Evolutionary conservation across 2,329 filamentous ascomycete genomes (phyloP).

Genomic region (Cladosporium velox): DNA sequence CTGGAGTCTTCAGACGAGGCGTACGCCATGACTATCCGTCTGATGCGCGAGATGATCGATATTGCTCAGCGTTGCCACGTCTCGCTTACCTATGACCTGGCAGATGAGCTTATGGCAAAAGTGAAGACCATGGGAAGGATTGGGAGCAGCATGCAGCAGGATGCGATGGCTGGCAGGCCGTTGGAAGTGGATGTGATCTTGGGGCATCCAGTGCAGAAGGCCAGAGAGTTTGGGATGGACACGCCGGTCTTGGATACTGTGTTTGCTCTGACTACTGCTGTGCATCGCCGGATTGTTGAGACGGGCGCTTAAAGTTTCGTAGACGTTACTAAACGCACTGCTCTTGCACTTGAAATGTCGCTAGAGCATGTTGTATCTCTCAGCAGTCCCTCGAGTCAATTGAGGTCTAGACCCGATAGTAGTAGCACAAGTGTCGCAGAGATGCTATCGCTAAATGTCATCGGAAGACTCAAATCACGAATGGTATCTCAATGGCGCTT

Average conservation of each 20-base stretch:
- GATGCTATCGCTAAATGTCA: too few species aligned
- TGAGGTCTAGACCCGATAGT: too few species aligned
- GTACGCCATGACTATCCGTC: slow-evolving; percentile 38
- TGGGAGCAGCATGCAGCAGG: slow-evolving; percentile 50
- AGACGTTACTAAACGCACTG: not conserved
- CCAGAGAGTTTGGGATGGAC: slow-evolving; percentile 42
- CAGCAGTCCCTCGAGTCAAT: too few species aligned
- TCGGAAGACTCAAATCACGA: too few species aligned
- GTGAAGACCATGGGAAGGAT: slow-evolving; percentile 45
- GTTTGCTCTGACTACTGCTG: slow-evolving; percentile 35
- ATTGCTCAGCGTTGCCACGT: slow-evolving; percentile 44
- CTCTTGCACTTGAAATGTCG: too few species aligned
- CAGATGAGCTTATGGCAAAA: slow-evolving; percentile 43
- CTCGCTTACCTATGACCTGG: slow-evolving; percentile 39
- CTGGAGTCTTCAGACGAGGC: slow-evolving; percentile 44
- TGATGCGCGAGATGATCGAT: slow-evolving; percentile 50
- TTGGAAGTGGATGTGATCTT: slow-evolving; percentile 53
- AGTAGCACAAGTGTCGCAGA: too few species aligned
- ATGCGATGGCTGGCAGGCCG: slow-evolving; percentile 43
- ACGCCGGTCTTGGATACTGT: slow-evolving; percentile 45
- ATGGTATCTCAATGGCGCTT: too few species aligned
- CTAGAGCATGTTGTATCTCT: too few species aligned
- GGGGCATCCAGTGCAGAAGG: slow-evolving; percentile 44
- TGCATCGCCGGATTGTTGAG: slow-evolving; percentile 28
- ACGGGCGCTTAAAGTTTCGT: not conserved